Conservation (phyloP, 2,329 filamentous ascomycete genomes). For the Cladosporium colombiae region DNA sequence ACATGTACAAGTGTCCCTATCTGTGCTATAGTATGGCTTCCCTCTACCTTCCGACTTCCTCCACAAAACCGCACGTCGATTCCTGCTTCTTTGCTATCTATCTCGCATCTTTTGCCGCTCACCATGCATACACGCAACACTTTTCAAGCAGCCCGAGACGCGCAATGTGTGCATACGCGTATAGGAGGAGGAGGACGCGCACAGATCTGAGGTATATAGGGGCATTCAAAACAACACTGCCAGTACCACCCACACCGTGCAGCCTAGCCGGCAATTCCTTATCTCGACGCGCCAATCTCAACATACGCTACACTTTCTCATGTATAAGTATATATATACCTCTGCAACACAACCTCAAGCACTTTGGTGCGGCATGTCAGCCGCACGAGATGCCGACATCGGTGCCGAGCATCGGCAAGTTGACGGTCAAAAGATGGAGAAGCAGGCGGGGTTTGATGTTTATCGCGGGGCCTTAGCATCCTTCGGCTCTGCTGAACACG, state of each 20-base stretch:
- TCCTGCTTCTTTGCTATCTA: background rate
- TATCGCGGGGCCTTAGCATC: conserved; percentile 1
- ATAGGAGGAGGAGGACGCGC: background rate
- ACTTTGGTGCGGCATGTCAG: background rate
- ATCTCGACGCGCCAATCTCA: background rate
- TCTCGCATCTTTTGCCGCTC: background rate
- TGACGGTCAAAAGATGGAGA: background rate
- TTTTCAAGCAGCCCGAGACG: background rate
- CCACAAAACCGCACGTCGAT: background rate
- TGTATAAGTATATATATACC: background rate
- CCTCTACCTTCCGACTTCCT: background rate
- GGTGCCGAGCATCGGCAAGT: background rate
- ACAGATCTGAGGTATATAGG: background rate
- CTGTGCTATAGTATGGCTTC: background rate
- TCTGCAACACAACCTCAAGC: background rate
- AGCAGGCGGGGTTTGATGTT: conserved; percentile 12
- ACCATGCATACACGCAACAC: background rate
- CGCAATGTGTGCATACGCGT: background rate
- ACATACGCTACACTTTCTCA: background rate
- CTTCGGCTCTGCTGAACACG: conserved; percentile 7
- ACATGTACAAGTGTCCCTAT: background rate
- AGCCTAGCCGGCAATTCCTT: background rate
- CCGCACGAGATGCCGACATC: conserved; percentile 4
- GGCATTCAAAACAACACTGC: background rate
- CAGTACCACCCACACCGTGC: background rate